Evolutionary conservation across 2,329 filamentous ascomycete genomes (phyloP).

Genomic region (Colletotrichum sp.): DNA sequence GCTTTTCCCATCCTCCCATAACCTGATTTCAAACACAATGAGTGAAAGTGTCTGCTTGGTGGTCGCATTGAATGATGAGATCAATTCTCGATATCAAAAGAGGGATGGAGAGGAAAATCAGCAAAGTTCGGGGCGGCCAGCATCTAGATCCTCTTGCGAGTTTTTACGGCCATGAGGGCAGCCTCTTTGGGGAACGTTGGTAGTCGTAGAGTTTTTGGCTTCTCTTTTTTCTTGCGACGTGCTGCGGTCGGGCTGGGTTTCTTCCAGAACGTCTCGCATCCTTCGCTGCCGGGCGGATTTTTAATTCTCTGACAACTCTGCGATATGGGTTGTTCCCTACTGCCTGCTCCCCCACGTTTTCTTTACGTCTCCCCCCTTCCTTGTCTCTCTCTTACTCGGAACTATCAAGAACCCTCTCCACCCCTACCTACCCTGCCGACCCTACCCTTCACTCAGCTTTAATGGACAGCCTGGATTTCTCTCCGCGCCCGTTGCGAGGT

Average conservation of each 20-base stretch:
- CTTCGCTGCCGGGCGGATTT: background rate
- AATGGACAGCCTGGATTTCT: background rate
- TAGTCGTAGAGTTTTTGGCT: background rate
- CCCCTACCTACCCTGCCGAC: background rate
- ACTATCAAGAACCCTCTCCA: background rate
- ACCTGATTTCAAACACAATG: background rate
- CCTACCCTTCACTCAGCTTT: background rate
- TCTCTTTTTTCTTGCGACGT: background rate
- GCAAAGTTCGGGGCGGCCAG: background rate
- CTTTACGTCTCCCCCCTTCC: background rate
- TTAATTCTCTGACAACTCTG: constrained; percentile 4
- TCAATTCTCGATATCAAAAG: background rate
- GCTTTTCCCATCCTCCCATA: background rate
- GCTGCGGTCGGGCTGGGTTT: background rate
- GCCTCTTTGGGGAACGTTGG: background rate
- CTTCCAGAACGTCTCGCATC: constrained; percentile 14
- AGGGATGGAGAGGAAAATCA: background rate
- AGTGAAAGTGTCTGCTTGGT: background rate
- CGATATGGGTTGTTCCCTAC: constrained; percentile 1
- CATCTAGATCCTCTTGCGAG: background rate
- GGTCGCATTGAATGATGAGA: background rate
- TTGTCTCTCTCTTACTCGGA: background rate
- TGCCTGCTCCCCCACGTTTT: background rate
- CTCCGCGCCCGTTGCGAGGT: background rate
- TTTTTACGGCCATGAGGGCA: background rate